Conservation (phyloP, 768 basidiomycete genomes). For the Collybiopsis luxurians region DNA sequence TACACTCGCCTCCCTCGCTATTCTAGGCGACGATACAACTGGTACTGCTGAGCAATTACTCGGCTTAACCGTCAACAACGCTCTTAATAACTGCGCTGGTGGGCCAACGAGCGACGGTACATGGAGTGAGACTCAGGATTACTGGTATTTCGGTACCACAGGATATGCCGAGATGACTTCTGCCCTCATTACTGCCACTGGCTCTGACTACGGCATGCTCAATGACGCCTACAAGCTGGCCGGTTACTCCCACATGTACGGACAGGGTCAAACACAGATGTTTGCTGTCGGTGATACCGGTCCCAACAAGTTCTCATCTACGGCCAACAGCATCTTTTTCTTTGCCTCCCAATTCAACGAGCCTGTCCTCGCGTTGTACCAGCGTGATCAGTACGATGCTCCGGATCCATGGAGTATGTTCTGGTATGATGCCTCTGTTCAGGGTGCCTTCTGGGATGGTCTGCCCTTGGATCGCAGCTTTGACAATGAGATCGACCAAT, state of each 20-base stretch:
- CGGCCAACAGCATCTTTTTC: conserved; percentile 84
- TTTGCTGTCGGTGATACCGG: conserved; percentile 86
- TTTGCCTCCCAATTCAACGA: conserved; percentile 68
- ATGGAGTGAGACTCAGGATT: conserved; percentile 93
- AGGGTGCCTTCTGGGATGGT: conserved; percentile 92
- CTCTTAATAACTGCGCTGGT: conserved; percentile 69
- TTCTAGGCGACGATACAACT: conserved; percentile 78
- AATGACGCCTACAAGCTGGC: conserved; percentile 61
- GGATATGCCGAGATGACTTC: conserved; percentile 88
- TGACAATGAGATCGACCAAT: conserved; percentile 66
- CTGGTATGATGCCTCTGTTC: conserved; percentile 86
- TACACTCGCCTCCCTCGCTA: conserved; percentile 86
- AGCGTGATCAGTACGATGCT: conserved; percentile 85
- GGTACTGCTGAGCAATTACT: conserved; percentile 70
- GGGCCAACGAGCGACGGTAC: conserved; percentile 73
- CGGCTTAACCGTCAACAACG: conserved; percentile 66
- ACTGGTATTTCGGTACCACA: conserved; percentile 94
- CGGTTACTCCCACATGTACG: conserved; percentile 88
- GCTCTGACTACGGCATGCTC: conserved; percentile 75
- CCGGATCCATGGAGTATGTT: conserved; percentile 84
- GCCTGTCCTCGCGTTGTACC: conserved; percentile 81
- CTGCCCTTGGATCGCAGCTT: conserved; percentile 83
- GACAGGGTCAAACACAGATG: conserved; percentile 76
- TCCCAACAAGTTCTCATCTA: conserved; percentile 93
- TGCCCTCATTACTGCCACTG: conserved; percentile 81